Percentiles rank a stretch among this genome's conserved stretches.
Conservation (phyloP, 2,329 filamentous ascomycete genomes). For the Monilinia vaccinii-corymbosi region DNA sequence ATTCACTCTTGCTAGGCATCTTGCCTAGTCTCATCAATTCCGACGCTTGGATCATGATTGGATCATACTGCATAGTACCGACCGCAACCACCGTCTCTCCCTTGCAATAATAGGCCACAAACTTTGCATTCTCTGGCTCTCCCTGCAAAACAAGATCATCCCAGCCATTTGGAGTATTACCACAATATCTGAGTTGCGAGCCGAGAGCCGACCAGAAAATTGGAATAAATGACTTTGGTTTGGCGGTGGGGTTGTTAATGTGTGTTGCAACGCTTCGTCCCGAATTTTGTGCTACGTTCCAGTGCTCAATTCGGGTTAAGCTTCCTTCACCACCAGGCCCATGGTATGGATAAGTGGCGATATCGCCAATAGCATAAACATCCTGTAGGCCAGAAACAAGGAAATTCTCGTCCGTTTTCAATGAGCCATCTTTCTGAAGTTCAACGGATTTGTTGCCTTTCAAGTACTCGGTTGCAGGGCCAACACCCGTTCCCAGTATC, state of each 20-base stretch:
- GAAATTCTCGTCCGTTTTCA: slow-evolving; percentile 74
- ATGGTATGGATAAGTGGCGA: slow-evolving; percentile 88
- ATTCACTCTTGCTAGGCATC: slow-evolving; percentile 75
- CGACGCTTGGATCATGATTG: slow-evolving; percentile 70
- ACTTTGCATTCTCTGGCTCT: slow-evolving; percentile 67
- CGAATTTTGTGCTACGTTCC: slow-evolving; percentile 94
- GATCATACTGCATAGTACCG: slow-evolving; percentile 84
- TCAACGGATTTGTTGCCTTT: slow-evolving; percentile 58
- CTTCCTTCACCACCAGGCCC: slow-evolving; percentile 74
- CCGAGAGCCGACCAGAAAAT: slow-evolving; percentile 96
- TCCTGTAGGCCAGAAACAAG: slow-evolving; percentile 66
- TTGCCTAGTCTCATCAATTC: slow-evolving; percentile 75
- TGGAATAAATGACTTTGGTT: slow-evolving; percentile 70
- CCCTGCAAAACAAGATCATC: slow-evolving; percentile 80
- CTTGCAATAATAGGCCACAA: slow-evolving; percentile 81
- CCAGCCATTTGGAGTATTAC: slow-evolving; percentile 73
- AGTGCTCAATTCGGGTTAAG: slow-evolving; percentile 84
- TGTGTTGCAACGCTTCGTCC: slow-evolving; percentile 71
- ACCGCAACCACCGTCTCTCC: slow-evolving; percentile 84
- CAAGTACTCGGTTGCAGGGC: slow-evolving; percentile 76
- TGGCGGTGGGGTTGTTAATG: slow-evolving; percentile 57
- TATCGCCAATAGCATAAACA: slow-evolving; percentile 91
- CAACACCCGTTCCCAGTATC: slow-evolving; percentile 82
- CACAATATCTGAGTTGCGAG: slow-evolving; percentile 84
- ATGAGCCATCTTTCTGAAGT: slow-evolving; percentile 76